Percentiles rank a stretch among this genome's conserved stretches.
Conservation (phyloP, 208 protist species). For the Naegleria fowleri region DNA sequence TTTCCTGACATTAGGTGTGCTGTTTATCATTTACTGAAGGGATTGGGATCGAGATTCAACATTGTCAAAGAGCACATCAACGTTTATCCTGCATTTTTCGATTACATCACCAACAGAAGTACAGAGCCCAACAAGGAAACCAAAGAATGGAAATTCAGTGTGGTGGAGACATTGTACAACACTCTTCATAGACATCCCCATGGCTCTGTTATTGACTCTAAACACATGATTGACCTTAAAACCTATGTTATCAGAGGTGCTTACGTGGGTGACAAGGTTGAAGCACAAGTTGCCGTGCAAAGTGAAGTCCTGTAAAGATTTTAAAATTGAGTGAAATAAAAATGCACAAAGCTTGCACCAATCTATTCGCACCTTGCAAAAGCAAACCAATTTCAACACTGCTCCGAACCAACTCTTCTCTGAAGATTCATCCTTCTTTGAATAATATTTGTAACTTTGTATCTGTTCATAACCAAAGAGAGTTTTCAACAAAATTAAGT, state of each 20-base stretch:
- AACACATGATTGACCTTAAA: not conserved
- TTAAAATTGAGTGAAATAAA: too few relatives aligned
- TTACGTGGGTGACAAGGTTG: not conserved
- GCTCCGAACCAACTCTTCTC: too few relatives aligned
- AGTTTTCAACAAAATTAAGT: too few relatives aligned
- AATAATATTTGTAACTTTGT: too few relatives aligned
- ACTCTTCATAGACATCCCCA: not conserved
- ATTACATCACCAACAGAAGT: not conserved
- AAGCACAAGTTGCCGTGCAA: not conserved
- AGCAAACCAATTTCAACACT: too few relatives aligned
- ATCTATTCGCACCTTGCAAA: too few relatives aligned
- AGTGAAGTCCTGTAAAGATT: not conserved
- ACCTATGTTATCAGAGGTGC: not conserved
- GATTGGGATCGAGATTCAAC: not conserved
- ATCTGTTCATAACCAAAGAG: too few relatives aligned
- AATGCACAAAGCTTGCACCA: too few relatives aligned
- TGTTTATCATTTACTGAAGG: not conserved
- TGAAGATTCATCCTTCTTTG: too few relatives aligned
- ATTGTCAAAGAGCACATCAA: not conserved
- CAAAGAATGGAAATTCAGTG: not conserved
- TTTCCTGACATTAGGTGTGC: not conserved
- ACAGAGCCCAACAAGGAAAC: not conserved
- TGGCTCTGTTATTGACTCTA: not conserved
- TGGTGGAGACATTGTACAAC: not conserved
- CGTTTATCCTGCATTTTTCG: not conserved